Evolutionary conservation across 2,329 filamentous ascomycete species (phyloP).

Genomic region (Nemania serpens): DNA sequence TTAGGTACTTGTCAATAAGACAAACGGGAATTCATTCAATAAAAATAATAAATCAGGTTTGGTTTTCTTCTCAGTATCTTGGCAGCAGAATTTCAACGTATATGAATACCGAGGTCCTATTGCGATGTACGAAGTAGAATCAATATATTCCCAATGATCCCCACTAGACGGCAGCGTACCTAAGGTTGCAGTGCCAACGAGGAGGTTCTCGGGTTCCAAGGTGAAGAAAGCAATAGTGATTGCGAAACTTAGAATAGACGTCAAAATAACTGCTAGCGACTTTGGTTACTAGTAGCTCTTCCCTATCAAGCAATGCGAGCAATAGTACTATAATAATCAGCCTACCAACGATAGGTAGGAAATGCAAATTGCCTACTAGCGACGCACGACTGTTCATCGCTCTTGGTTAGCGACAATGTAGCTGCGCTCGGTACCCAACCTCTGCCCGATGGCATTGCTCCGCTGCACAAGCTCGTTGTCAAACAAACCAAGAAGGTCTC

Average conservation of each 20-base stretch:
- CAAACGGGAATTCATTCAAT: too few species aligned
- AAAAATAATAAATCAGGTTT: too few species aligned
- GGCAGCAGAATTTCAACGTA: too few species aligned
- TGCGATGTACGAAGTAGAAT: too few species aligned
- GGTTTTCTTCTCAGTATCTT: too few species aligned
- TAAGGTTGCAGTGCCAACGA: constrained; percentile 18
- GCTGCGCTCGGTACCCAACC: constrained; percentile 17
- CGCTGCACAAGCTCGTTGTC: constrained; percentile 21
- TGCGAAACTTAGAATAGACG: constrained; percentile 19
- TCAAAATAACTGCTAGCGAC: constrained; percentile 14
- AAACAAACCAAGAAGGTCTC: constrained; percentile 18
- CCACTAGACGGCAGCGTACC: constrained; percentile 16
- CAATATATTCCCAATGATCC: constrained; percentile 1
- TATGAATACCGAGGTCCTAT: too few species aligned
- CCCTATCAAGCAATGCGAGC: constrained; percentile 17
- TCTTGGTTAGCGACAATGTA: constrained; percentile 9
- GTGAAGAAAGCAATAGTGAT: constrained; percentile 11
- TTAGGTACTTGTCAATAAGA: too few species aligned
- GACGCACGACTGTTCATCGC: neutral
- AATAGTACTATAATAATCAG: constrained; percentile 23
- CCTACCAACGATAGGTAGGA: constrained; percentile 18
- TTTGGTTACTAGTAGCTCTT: constrained; percentile 12
- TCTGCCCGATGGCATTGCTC: constrained; percentile 16
- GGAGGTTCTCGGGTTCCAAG: constrained; percentile 18
- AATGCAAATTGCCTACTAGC: constrained; percentile 15